Percentiles rank a stretch among this genome's conserved stretches.
phyloP scores from a whole-genome alignment of 371 early-diverging fungal species.

The Rhizopus microsporus region DNA sequence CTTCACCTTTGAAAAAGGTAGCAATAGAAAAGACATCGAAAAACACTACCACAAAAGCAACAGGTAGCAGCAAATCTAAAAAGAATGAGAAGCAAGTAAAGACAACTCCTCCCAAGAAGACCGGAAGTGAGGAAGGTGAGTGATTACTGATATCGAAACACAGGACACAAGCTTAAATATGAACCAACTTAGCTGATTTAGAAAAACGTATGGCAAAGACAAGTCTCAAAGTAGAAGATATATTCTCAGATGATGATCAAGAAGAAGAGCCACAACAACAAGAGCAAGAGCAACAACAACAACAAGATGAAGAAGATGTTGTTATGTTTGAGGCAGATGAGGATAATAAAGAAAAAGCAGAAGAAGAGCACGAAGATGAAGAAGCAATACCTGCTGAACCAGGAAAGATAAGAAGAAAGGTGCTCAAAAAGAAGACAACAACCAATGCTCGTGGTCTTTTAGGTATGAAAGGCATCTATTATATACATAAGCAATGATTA shows the following conservation, averaged over 20 bases:
- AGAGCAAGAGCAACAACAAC: conserved; percentile 14
- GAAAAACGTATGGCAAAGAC: conserved; percentile 16
- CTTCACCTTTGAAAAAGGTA: not conserved
- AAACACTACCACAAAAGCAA: not conserved
- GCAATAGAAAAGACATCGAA: not conserved
- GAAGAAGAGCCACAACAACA: conserved; percentile 11
- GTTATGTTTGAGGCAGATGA: conserved; percentile 3
- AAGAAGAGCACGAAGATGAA: conserved; percentile 9
- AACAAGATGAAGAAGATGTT: conserved; percentile 13
- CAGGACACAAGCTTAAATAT: not conserved
- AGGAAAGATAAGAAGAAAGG: conserved; percentile 34
- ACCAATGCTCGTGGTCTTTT: conserved; percentile 52
- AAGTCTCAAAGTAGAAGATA: conserved; percentile 16
- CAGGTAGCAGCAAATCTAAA: not conserved
- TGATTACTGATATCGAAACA: not conserved
- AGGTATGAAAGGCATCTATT: conserved; percentile 26
- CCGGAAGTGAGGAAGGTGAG: not conserved
- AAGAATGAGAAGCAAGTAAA: conserved; percentile 4
- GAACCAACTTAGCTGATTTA: conserved; percentile 5
- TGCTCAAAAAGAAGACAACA: conserved; percentile 46
- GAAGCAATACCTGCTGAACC: conserved; percentile 18
- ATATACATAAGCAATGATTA: not conserved
- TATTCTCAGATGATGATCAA: conserved; percentile 20
- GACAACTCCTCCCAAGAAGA: not conserved
- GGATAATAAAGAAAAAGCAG: not conserved